Percentiles rank a stretch among this genome's conserved stretches.
Conservation (phyloP, 2,329 filamentous ascomycete species). For the Diaporthe australafricana region DNA sequence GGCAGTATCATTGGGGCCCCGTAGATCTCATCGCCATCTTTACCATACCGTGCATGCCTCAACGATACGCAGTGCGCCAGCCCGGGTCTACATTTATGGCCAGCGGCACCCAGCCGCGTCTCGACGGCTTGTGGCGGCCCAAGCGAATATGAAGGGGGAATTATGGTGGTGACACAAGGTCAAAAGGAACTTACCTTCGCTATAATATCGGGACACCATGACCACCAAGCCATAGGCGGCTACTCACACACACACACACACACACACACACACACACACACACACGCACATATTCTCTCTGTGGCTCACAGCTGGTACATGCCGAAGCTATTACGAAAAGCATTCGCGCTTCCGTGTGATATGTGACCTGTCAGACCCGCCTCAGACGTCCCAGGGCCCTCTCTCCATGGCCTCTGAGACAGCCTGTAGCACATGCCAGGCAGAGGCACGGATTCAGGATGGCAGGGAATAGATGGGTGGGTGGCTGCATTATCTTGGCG, state of each 20-base stretch:
- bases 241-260: neutral
- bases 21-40: neutral
- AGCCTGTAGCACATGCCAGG: slow-evolving; percentile 17
- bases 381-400: neutral
- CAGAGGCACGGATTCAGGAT: slow-evolving; percentile 6
- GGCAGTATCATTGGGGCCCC: neutral
- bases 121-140: slow-evolving; percentile 26
- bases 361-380: slow-evolving; percentile 25
- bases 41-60: too few species aligned
- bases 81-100: neutral
- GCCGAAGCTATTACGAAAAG: neutral
- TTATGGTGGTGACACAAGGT: slow-evolving; percentile 5
- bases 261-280: neutral
- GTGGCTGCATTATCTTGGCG: slow-evolving; percentile 26
- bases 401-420: neutral
- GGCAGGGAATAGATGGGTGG: slow-evolving; percentile 10
- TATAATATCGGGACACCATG: neutral
- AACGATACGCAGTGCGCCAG: neutral
- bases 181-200: neutral
- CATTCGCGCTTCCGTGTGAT: slow-evolving; percentile 7
- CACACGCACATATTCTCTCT: neutral
- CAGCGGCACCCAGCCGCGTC: neutral
- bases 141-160: neutral
- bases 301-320: neutral
- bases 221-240: slow-evolving; percentile 7